Percentiles rank a stretch among this genome's conserved stretches.
Evolutionary conservation across 2,329 filamentous ascomycete species (phyloP).

Genomic region (Clarireedia monteithiana): DNA sequence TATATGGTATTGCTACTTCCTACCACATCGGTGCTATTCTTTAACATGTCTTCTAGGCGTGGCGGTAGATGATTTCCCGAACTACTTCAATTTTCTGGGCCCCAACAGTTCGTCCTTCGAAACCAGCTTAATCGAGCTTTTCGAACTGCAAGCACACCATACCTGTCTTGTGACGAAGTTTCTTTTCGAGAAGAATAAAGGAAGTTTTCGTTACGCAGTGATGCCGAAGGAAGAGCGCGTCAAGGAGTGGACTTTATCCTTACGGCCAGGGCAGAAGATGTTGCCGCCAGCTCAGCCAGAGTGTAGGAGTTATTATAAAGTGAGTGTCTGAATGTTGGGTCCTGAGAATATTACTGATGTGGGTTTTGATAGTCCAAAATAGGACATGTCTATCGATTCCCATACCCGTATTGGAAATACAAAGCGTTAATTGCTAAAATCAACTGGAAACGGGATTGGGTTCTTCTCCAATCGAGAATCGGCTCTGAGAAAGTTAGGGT

Average conservation of each 20-base stretch:
- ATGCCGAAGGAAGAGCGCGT: not conserved
- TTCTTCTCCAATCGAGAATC: not conserved
- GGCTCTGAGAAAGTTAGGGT: not conserved
- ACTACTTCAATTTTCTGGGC: conserved; percentile 1
- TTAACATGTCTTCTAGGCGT: not conserved
- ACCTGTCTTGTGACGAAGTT: not conserved
- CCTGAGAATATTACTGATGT: not conserved
- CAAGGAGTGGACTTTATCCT: not conserved
- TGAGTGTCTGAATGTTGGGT: not conserved
- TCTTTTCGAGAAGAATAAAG: not conserved
- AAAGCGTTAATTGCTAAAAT: not conserved
- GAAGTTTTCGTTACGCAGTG: not conserved
- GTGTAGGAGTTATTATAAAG: not conserved
- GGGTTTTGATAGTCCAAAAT: not conserved
- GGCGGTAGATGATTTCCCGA: not conserved
- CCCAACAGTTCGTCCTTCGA: not conserved
- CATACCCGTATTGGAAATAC: conserved; percentile 1
- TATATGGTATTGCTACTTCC: not conserved
- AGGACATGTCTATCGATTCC: not conserved
- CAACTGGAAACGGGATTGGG: not conserved
- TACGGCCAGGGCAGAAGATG: not conserved
- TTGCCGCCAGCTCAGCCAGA: not conserved
- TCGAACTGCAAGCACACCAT: not conserved
- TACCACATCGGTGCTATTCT: not conserved
- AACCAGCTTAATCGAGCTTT: not conserved